Conservation (phyloP, 192 early-diverging fungal species). For the Gamsiella multidivaricata region DNA sequence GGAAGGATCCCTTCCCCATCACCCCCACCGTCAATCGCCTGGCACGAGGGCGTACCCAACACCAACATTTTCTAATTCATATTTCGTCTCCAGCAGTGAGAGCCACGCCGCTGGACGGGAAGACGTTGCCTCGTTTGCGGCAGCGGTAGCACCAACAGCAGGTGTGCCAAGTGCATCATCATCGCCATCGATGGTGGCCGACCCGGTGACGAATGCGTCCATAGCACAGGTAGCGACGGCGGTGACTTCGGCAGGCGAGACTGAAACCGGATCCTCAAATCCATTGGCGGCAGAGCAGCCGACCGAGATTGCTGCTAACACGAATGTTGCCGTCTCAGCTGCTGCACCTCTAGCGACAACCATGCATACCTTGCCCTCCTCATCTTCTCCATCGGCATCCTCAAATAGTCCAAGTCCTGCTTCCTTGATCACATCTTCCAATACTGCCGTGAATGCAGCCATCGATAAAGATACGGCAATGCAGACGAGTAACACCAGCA, state of each 20-base stretch:
- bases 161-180: too few species aligned
- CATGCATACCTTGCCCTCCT: too few species aligned
- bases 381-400: conserved; percentile 4
- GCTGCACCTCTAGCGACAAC: background rate
- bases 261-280: conserved; percentile 4
- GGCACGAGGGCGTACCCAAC: background rate
- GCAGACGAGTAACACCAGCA: background rate
- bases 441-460: too few species aligned
- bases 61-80: background rate
- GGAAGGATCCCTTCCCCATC: too few species aligned
- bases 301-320: conserved; percentile 1
- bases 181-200: background rate
- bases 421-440: too few species aligned
- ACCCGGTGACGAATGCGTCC: background rate
- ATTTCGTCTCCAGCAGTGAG: conserved; percentile 2
- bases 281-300: conserved; percentile 11
- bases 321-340: background rate
- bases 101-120: background rate
- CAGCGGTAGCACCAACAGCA: too few species aligned
- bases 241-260: too few species aligned
- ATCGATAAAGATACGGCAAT: too few species aligned
- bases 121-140: too few species aligned
- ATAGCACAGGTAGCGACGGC: background rate
- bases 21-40: too few species aligned
- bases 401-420: conserved; percentile 1